phyloP scores from a whole-genome alignment of 1,284 basidiomycete species.

The Phellinidium pouzarii region DNA sequence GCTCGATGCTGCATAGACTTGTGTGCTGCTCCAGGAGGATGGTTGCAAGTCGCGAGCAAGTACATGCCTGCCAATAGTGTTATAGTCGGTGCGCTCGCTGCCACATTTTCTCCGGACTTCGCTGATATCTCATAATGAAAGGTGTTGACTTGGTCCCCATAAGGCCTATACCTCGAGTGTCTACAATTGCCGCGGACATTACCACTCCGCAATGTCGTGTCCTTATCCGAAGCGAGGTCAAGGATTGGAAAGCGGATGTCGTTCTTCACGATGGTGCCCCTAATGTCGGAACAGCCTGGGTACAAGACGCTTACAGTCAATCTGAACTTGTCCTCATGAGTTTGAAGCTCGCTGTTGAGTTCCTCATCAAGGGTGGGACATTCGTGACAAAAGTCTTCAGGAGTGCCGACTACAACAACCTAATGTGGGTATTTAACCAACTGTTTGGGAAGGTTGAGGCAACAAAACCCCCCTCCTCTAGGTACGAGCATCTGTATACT shows the following conservation, averaged over 20 bases:
- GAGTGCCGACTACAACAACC: constrained; percentile 96
- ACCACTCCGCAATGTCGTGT: constrained; percentile 90
- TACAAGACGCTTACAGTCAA: constrained; percentile 98
- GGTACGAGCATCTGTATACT: constrained; percentile 46
- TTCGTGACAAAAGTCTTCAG: constrained; percentile 99
- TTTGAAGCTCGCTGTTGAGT: constrained; percentile 95
- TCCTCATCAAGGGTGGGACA: constrained; percentile 87
- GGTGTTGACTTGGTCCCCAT: constrained; percentile 96
- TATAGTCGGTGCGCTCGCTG: constrained; percentile 71
- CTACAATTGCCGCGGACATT: constrained; percentile 93
- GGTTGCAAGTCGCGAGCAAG: constrained; percentile 98
- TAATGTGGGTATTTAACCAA: constrained; percentile 99
- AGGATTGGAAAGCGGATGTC: constrained; percentile 99
- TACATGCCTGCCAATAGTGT: constrained; percentile 95
- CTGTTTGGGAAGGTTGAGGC: constrained; percentile 96
- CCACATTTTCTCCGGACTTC: constrained; percentile 11
- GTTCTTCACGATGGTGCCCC: constrained; percentile 99
- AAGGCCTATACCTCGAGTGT: constrained; percentile 89
- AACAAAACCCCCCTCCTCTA: constrained; percentile 96
- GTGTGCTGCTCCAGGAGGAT: constrained; percentile 98
- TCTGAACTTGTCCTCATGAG: constrained; percentile 96
- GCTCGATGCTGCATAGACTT: constrained; percentile 96
- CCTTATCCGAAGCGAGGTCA: constrained; percentile 81
- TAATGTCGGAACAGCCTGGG: constrained; percentile 99
- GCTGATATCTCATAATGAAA: constrained; percentile 27